Base-by-base conservation (phyloP, 495 filamentous ascomycete genomes). In the Penicilliopsis zonata region DNA sequence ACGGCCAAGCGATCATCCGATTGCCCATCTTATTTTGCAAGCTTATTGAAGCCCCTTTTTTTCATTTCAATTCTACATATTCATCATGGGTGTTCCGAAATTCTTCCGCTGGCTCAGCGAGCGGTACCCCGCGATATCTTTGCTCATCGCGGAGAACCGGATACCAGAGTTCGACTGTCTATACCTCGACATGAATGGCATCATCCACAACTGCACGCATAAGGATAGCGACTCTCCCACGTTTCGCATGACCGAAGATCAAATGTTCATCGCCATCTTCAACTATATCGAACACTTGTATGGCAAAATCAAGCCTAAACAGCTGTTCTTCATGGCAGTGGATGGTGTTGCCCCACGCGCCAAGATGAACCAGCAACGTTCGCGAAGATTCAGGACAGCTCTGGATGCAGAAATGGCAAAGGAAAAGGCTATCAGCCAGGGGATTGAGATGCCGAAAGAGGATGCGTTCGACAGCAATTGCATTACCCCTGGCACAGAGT, bases 241-340 rank as follows among this genome's bases (percentile, higher is more conserved):
- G 0, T 88, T 87, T 49, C 86, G 88, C 30, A 80, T 99, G 68
- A 85, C 78, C 28, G 92, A 99, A 52, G 92, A 96, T 51, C 80
- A 94, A 55, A 95, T 95, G 87, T 96, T 96, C 55, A 95, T 96
- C 40, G 81, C 83, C 14, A 99, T 99, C 38, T 99, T 99, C 72
- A 96, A 96, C 61, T 99, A 99, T 52, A 96, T 99, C 40, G 92
- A 99, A 57, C 92, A 99, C 65, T 61, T 99, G 7, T 99, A 92
- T 46, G 86, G 87, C 31, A 96, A 95, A 59, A 99, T 99, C 41
- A 95, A 94, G 54, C 92, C 92, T 2, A 87, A 93, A 60, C 76
- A 94, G 62, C 70, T 99, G 9, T 99, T 99, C 57, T 99, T 94
- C 62, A 95, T 99, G 92, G 92, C 92, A 7, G 84, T 99, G 34